Evolutionary conservation across 2,329 filamentous ascomycete species (phyloP), one percentile per base, ranked within the genome.

Genomic region (Ascochyta viciae-villosae): DNA sequence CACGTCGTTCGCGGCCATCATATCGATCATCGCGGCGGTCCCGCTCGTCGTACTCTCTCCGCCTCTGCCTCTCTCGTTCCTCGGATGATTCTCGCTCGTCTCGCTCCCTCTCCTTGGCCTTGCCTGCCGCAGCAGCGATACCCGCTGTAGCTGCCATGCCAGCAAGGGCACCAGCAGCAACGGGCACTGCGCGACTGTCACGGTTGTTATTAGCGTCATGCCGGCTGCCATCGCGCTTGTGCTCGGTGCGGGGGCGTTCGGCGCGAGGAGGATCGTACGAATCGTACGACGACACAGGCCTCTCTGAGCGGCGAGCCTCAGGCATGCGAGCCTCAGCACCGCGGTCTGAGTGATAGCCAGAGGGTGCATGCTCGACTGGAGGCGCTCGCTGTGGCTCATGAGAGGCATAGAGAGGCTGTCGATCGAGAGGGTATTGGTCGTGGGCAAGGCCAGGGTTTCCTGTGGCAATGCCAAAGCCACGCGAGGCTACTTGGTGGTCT

Each of bases 401-500:
- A 1, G 63, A 45, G 24, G 65, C 60, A 10, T 64, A 74, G 2
- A 67, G 53, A 6, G 75, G 67, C 45, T 74, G 69, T 29, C 73
- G 73, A 48, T 79, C 75, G 29, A 78, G 67, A n/a, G 70, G 49
- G 47, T 78, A 76, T 37, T 50, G 57, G n/a, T 80, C 78, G 38
- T 56, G 53, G 8, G 8, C 41, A 5, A 65, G 57, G 33, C 27
- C 43, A 9, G 62, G 51, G 23, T 52, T 60, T 6, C 55, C 61
- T 6, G 69, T 60, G 1, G 72, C 67, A 57, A 82, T 81, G 48
- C 80, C 81, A 54, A 82, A 83, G 6, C 80, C 81, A 51, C 81
- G 74, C 5, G 74, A 66, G 26, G 77, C 74, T 3, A 82, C 76
- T 31, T 80, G 77, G 29, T 69, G 70, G 58, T 82, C 80, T 38